Evolutionary conservation across 2,329 filamentous ascomycete genomes (phyloP).

Genomic region (Aaosphaeria pasadenensis): DNA sequence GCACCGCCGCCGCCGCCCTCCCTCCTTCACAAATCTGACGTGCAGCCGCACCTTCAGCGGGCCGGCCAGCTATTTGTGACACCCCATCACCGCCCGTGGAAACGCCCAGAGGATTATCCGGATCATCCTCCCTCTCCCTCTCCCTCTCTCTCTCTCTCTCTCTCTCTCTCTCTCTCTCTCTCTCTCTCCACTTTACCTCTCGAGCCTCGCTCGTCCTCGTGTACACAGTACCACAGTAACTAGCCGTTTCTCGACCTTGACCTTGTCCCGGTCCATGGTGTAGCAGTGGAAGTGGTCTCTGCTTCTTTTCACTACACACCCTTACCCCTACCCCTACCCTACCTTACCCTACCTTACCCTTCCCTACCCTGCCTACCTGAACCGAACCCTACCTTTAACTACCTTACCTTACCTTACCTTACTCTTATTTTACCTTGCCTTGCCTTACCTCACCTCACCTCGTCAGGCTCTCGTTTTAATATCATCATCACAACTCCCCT

Average conservation of each 20-base stretch:
- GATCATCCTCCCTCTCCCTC: constrained; percentile 11
- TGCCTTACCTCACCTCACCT: no score
- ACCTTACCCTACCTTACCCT: no score
- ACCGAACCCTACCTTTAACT: no score
- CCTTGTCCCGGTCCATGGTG: not conserved
- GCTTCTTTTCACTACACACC: no score
- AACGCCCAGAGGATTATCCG: constrained; percentile 19
- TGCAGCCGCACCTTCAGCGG: constrained; percentile 25
- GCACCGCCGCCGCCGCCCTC: constrained; percentile 12
- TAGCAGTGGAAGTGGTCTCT: not conserved
- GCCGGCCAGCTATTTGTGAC: constrained; percentile 29
- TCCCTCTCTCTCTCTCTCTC: not conserved
- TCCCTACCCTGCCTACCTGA: no score
- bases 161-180: constrained; percentile 1
- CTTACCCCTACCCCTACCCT: no score
- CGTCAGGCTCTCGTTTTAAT: not conserved
- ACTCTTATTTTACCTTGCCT: no score
- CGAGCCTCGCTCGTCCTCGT: no score
- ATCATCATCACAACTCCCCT: not conserved
- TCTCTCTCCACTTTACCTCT: no score
- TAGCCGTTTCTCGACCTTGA: no score
- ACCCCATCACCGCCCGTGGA: constrained; percentile 13
- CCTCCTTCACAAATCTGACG: constrained; percentile 14
- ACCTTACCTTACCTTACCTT: no score
- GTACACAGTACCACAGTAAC: no score